Conservation (phyloP, 1,284 basidiomycete genomes). For the Mycosarcoma maydis region DNA sequence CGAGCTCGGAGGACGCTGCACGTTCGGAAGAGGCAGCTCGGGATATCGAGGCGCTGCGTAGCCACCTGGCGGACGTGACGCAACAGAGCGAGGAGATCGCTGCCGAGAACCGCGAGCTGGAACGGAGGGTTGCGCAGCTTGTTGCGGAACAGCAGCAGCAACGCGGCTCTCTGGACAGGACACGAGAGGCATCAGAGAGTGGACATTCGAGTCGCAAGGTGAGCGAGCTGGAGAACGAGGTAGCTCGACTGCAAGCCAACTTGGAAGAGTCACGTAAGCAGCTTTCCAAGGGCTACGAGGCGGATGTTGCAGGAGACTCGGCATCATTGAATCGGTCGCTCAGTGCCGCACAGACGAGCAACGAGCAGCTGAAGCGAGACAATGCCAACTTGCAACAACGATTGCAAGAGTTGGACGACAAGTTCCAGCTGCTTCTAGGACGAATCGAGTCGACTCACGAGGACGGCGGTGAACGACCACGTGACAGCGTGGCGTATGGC, state of each 20-base stretch:
- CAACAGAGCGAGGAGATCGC: slow-evolving; percentile 58
- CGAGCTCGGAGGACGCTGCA: slow-evolving; percentile 37
- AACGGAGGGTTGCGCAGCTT: slow-evolving; percentile 46
- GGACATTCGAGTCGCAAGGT: slow-evolving; percentile 33
- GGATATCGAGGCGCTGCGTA: slow-evolving; percentile 58
- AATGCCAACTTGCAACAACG: slow-evolving; percentile 50
- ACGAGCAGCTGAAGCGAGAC: slow-evolving; percentile 54
- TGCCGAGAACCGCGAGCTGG: slow-evolving; percentile 60
- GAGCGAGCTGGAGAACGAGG: slow-evolving; percentile 50
- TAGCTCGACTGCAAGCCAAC: slow-evolving; percentile 39
- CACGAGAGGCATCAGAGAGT: slow-evolving; percentile 23
- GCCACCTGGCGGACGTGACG: slow-evolving; percentile 52
- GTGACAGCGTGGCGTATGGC: slow-evolving; percentile 49
- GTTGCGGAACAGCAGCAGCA: slow-evolving; percentile 57
- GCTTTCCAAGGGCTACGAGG: slow-evolving; percentile 15
- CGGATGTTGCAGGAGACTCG: slow-evolving; percentile 9
- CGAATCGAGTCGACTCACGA: slow-evolving; percentile 51
- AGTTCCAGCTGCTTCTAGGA: slow-evolving; percentile 55
- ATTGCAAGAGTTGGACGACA: slow-evolving; percentile 57
- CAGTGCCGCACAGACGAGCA: slow-evolving; percentile 38
- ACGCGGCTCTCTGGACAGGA: slow-evolving; percentile 33
- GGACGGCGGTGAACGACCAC: slow-evolving; percentile 31
- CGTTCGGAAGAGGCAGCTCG: slow-evolving; percentile 51
- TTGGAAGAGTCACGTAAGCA: slow-evolving; percentile 43
- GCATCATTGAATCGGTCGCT: slow-evolving; percentile 19